Conservation (phyloP, 2,329 filamentous ascomycete species). For the Apiospora pterosperma region DNA sequence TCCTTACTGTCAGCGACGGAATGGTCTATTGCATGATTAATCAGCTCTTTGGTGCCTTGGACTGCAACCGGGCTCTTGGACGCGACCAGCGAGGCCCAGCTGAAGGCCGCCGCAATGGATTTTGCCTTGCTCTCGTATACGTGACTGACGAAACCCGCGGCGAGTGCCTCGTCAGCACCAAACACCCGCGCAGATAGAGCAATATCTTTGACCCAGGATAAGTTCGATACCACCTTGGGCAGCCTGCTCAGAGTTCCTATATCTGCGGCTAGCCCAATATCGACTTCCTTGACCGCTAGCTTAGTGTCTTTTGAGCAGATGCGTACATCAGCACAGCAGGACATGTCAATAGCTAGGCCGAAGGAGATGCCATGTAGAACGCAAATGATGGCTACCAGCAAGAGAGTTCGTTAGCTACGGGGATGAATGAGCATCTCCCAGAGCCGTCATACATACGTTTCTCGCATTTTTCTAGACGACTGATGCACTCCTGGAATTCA, state of each 20-base stretch:
- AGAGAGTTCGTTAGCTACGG: background rate
- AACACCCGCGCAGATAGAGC: conserved; percentile 70
- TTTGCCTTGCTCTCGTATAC: conserved; percentile 48
- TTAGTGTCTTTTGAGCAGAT: conserved; percentile 57
- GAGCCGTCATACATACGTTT: conserved; percentile 59
- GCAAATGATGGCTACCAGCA: conserved; percentile 66
- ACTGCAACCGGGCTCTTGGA: conserved; percentile 72
- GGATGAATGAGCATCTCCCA: no score
- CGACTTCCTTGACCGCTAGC: conserved; percentile 76
- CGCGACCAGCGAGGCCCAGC: conserved; percentile 52
- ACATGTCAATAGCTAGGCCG: conserved; percentile 74
- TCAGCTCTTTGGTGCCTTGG: conserved; percentile 27
- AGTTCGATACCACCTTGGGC: conserved; percentile 68
- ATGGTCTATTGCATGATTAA: conserved; percentile 63
- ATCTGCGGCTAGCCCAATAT: conserved; percentile 77
- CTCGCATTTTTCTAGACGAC: conserved; percentile 77
- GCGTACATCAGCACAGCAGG: conserved; percentile 67
- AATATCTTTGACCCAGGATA: conserved; percentile 78
- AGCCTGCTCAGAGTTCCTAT: conserved; percentile 72
- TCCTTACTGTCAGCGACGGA: conserved; percentile 68
- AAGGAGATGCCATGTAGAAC: conserved; percentile 76
- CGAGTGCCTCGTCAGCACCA: conserved; percentile 62
- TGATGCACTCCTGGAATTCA: conserved; percentile 78
- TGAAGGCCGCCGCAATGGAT: conserved; percentile 22
- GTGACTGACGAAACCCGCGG: conserved; percentile 66